Percentiles rank a stretch among this genome's conserved stretches.
These are phyloP conservation scores for Ceratocystis diversiconidia DNA, from an alignment of 2,329 filamentous ascomycete genomes.

Conservation along the genomic window DNA sequence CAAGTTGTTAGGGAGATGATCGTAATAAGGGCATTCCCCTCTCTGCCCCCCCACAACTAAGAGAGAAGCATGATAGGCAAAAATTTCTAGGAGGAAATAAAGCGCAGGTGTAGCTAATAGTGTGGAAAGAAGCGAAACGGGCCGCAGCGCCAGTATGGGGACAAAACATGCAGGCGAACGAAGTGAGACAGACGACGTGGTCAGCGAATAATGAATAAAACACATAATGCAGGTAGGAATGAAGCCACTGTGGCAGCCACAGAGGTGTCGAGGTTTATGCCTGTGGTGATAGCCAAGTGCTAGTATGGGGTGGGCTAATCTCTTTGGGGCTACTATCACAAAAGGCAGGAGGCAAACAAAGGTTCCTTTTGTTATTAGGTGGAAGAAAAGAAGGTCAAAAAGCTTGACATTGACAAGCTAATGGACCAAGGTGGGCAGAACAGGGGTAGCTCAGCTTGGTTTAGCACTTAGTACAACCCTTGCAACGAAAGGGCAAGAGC, in stretches of 20 bases:
- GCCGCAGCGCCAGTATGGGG: not conserved
- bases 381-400: not conserved
- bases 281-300: not conserved
- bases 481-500: not conserved
- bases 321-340: not conserved
- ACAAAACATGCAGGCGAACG: conserved; percentile 4
- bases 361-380: not conserved
- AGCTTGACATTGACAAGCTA: not conserved
- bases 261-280: not conserved
- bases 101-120: not conserved
- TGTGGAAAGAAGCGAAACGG: not conserved
- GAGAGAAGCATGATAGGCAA: not conserved
- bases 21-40: not conserved
- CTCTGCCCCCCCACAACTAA: not conserved
- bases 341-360: not conserved
- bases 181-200: not conserved
- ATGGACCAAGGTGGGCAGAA: not conserved
- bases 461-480: not conserved
- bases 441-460: conserved; percentile 3
- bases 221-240: not conserved
- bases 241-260: not conserved
- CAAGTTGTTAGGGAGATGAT: conserved; percentile 3
- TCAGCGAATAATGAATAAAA: not conserved
- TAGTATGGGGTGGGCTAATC: not conserved
- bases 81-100: not conserved